Evolutionary conservation across 139 green algal species (phyloP).

Genomic region (Tetraselmis striata): DNA sequence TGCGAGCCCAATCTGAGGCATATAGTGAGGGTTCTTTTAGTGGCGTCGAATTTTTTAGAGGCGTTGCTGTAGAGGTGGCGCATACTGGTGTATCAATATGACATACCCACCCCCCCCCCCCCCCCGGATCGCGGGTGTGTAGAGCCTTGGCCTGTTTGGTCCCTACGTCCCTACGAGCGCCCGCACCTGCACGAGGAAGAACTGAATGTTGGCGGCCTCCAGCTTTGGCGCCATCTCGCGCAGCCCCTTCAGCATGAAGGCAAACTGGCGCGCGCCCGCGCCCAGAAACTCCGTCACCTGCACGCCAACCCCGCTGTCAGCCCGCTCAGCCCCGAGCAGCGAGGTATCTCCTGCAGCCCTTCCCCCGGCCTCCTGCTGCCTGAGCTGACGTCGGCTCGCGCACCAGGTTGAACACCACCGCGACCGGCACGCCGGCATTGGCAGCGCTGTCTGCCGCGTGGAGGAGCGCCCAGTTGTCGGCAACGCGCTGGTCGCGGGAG

Average conservation of each 20-base stretch:
- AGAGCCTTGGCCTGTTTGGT: background rate
- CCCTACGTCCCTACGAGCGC: background rate
- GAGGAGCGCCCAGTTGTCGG: slow-evolving; percentile 94
- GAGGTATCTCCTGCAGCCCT: no score
- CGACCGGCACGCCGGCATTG: slow-evolving; percentile 34
- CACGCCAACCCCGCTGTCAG: background rate
- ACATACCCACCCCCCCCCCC: background rate
- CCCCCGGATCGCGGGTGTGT: slow-evolving; percentile 8
- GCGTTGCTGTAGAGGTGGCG: no score
- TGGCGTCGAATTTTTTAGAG: no score
- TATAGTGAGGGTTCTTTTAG: no score
- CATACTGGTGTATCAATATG: no score
- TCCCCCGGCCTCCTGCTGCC: no score
- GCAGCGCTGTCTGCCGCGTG: slow-evolving; percentile 64
- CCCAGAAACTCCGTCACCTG: slow-evolving; percentile 63
- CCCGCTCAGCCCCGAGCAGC: background rate
- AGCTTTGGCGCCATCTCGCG: slow-evolving; percentile 51
- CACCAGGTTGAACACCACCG: slow-evolving; percentile 82
- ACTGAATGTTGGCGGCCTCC: slow-evolving; percentile 55
- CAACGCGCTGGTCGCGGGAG: slow-evolving; percentile 82
- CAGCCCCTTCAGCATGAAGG: slow-evolving; percentile 85
- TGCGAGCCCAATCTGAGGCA: no score
- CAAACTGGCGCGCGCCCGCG: slow-evolving; percentile 74
- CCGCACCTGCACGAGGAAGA: slow-evolving; percentile 62
- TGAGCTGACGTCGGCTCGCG: no score